Base-by-base conservation (phyloP, 1,284 basidiomycete genomes). In the Rhodotorula mucilaginosa region DNA sequence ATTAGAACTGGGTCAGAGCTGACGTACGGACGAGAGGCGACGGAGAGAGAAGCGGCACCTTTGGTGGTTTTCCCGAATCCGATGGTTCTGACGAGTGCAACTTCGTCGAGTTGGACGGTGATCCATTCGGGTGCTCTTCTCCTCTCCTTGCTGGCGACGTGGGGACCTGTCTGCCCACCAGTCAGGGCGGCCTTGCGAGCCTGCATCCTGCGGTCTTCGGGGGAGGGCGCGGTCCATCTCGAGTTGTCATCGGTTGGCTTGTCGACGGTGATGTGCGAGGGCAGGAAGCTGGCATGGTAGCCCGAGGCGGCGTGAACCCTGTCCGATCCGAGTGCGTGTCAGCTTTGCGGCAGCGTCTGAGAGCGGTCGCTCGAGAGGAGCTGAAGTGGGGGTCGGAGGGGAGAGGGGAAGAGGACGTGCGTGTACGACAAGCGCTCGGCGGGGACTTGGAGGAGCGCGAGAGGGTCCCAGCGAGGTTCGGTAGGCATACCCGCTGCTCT, bases 1-100 rank as follows among this genome's bases (percentile, higher is more conserved):
- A n/a, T n/a, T n/a, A n/a, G n/a, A n/a, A n/a, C n/a, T n/a, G n/a
- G n/a, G n/a, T 34, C 31, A 21, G 31, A 29, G 13, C 7, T 16
- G n/a, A 29, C 19, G 26, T 8, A 8, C 39, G n/a, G 7, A n/a
- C 13, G 29, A 26, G 49, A 10, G 21, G n/a, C 7, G 57, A 29
- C 16, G 3, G 16, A 47, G n/a, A 18, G 39, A 12, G 19, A 19
- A 31, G 21, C 47, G 66, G 60, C 57, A 70, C 79, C 71, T 69
- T 81, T 80, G 19, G 70, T 77, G 58, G 69, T 79, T 61, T 82
- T 82, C 67, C 80, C 81, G 60, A 82, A 81, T 18, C 76, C 78
- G 72, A 82, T 77, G 31, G 61, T 63, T 1, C 63, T 62, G 21
- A 81, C 76, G 29, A 82, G 67, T 31, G 77, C 71, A 15, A 71